Evolutionary conservation across 2,329 filamentous ascomycete species (phyloP).

Genomic region (Aspergillus sp.): DNA sequence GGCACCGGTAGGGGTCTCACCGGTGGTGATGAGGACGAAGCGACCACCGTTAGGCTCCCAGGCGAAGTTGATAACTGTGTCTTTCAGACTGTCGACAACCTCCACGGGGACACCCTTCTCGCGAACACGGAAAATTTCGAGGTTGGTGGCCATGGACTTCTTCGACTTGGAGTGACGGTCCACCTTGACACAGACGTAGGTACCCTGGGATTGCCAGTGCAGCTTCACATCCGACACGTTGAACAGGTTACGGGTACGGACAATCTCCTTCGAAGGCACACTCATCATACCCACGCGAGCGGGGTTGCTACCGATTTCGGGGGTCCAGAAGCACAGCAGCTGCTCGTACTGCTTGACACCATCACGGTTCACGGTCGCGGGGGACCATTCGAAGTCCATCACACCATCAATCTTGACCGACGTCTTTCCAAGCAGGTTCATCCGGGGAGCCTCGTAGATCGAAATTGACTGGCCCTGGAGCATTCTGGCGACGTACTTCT

Average conservation of each 20-base stretch:
- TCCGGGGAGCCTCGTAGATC: conserved; percentile 82
- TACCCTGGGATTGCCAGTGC: conserved; percentile 94
- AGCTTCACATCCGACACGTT: conserved; percentile 97
- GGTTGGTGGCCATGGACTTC: conserved; percentile 93
- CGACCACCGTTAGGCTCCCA: conserved; percentile 98
- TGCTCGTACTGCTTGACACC: conserved; percentile 91
- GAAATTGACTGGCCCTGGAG: conserved; percentile 85
- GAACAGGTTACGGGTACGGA: conserved; percentile 94
- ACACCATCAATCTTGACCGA: conserved; percentile 95
- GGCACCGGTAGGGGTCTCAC: conserved; percentile 73
- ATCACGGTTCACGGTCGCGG: conserved; percentile 75
- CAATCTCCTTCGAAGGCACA: conserved; percentile 88
- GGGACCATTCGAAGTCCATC: conserved; percentile 97
- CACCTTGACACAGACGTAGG: conserved; percentile 97
- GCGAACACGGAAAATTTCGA: conserved; percentile 95
- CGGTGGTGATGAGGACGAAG: conserved; percentile 94
- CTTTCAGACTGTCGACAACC: conserved; percentile 95
- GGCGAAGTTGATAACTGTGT: conserved; percentile 98
- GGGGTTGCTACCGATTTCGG: conserved; percentile 95
- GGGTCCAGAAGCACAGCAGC: conserved; percentile 97
- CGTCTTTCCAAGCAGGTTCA: conserved; percentile 86
- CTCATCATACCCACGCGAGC: conserved; percentile 97
- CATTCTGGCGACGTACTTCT: conserved; percentile 93
- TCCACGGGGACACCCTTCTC: conserved; percentile 99
- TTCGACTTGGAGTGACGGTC: conserved; percentile 98